Evolutionary conservation across 768 basidiomycete species (phyloP), one percentile per base, ranked within the genome.

Genomic region (Sistotremastrum suecicum): DNA sequence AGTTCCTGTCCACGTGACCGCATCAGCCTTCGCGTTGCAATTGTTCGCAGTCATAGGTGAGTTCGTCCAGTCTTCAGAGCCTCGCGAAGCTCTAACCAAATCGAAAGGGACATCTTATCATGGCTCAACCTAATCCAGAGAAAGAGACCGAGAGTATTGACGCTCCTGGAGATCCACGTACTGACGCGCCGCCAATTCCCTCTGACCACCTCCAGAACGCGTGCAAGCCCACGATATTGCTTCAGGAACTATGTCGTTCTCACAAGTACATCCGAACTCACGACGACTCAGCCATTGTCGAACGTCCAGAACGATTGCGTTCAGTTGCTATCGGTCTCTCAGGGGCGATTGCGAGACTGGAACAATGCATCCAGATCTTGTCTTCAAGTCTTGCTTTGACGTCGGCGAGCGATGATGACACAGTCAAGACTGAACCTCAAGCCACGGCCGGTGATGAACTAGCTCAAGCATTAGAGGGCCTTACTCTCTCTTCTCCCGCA

Each of bases 241-340:
- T 87, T 8, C 87, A 89, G 61, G 78, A 83, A 47, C 72, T 75
- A 10, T 87, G 86, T 57, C 68, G 78, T 11, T 66, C 75, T 48
- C 86, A 89, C 56, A 71, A 66, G 41, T 94, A 78, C 55, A 87
- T 91, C 45, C 80, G 91, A 10, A 77, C 79, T 10, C 70, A 74
- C 42, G 81, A 88, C 54, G 67, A 68, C 0, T 86, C 84, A 1
- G 66, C 69, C 39, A 80, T 95, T 44, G 76, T 92, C n/a, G 94
- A 98, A 58, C 72, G 88, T 7, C 92, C 92, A 0, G 86, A 95
- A 58, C 77, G 94, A 28, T 65, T 98, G 30, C 75, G 81, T 42
- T 91, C 91, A 0, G 76, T 97, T 42, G 77, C 80, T 52, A 56
- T 85, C 4, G 94, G 92, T 1, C 68, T 95, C 5, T 72, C 89